A percentile compares a stretch with the other conserved stretches of the same genome.
These are phyloP conservation scores for Mycena latifolia DNA, from an alignment of 768 basidiomycete species.

Conservation along the genomic window DNA sequence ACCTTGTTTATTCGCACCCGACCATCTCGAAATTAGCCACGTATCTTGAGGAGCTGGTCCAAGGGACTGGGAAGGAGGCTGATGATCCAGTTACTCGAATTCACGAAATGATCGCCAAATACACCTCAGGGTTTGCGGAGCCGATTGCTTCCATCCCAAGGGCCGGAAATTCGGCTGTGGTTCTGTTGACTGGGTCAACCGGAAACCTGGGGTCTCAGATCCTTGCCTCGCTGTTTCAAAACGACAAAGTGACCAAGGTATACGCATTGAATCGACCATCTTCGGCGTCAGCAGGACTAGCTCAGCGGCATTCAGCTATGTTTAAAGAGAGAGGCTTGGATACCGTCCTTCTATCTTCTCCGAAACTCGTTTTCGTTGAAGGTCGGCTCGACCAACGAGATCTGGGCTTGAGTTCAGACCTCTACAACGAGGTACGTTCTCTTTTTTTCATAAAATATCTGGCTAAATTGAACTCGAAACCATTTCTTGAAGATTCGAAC, in stretches of 20 bases:
- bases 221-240: conserved; percentile 50
- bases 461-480: no score
- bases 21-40: conserved; percentile 45
- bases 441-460: no score
- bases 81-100: neutral
- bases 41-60: conserved; percentile 32
- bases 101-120: neutral
- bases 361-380: conserved; percentile 44
- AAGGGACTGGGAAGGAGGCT: neutral
- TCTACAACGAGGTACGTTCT: conserved; percentile 38
- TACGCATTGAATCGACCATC: conserved; percentile 46
- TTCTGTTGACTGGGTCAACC: conserved; percentile 44
- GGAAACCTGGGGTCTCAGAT: conserved; percentile 49
- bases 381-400: conserved; percentile 36
- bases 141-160: neutral
- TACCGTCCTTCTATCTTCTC: conserved; percentile 32
- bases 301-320: conserved; percentile 35
- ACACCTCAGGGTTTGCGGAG: neutral
- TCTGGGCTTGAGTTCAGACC: conserved; percentile 37
- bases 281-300: conserved; percentile 10
- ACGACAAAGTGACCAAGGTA: conserved; percentile 44
- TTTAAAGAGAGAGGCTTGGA: conserved; percentile 47
- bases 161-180: neutral
- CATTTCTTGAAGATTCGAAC: conserved; percentile 36
- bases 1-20: conserved; percentile 59